These are phyloP conservation scores for Clathrus columnatus DNA, from an alignment of 768 basidiomycete species.

Conservation along the genomic window DNA sequence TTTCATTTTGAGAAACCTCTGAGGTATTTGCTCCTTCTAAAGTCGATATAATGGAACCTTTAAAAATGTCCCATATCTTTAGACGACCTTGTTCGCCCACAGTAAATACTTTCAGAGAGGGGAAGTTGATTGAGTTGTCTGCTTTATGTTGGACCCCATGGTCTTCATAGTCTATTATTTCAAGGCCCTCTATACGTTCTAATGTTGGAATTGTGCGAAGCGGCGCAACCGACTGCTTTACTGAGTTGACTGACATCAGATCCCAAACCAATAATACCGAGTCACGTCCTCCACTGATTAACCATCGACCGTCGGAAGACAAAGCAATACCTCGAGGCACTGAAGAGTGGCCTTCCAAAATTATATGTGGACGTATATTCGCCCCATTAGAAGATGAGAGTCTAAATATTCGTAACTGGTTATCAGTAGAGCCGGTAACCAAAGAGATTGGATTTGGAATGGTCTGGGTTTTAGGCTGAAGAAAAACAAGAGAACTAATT, in stretches of 20 bases:
- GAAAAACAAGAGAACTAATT: slow-evolving; percentile 80
- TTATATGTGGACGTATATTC: slow-evolving; percentile 48
- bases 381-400: slow-evolving; percentile 48
- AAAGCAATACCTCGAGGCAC: slow-evolving; percentile 89
- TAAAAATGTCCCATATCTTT: slow-evolving; percentile 74
- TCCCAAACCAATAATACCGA: slow-evolving; percentile 93
- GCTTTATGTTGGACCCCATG: slow-evolving; percentile 39
- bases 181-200: slow-evolving; percentile 84
- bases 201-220: slow-evolving; percentile 74
- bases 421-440: slow-evolving; percentile 87
- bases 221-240: slow-evolving; percentile 30
- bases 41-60: slow-evolving; percentile 53
- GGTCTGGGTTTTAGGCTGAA: slow-evolving; percentile 16
- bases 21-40: slow-evolving; percentile 42
- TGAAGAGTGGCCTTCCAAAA: slow-evolving; percentile 93
- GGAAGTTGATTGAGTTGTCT: slow-evolving; percentile 31
- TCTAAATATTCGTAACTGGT: slow-evolving; percentile 87
- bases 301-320: slow-evolving; percentile 77
- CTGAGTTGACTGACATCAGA: slow-evolving; percentile 41
- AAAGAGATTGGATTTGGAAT: slow-evolving; percentile 53
- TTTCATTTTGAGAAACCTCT: slow-evolving; percentile 57
- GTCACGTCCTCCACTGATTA: slow-evolving; percentile 88
- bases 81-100: slow-evolving; percentile 86
- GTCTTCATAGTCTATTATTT: slow-evolving; percentile 36
- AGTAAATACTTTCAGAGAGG: slow-evolving; percentile 62